These are phyloP conservation scores for Cryptococcus maquisensis DNA, from an alignment of 1,284 basidiomycete genomes.

Conservation along the genomic window DNA sequence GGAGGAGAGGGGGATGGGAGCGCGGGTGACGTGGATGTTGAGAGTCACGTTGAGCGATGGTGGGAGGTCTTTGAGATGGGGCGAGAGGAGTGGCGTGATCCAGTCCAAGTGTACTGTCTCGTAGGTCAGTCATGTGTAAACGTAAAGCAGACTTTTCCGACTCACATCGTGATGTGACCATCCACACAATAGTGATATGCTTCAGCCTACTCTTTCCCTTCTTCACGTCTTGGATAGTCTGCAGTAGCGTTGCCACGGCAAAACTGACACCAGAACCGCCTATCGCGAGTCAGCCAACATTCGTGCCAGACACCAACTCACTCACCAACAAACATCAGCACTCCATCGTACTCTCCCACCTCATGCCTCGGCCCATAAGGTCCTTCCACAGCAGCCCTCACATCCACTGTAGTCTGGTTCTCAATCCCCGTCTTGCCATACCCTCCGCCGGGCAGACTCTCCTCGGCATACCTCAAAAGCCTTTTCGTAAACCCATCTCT, in stretches of 20 bases:
- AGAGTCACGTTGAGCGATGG: constrained; percentile 15
- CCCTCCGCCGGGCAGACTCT: constrained; percentile 14
- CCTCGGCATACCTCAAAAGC: constrained; percentile 15
- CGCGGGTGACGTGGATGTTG: constrained; percentile 28
- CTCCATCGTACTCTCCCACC: constrained; percentile 26
- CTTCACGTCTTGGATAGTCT: constrained; percentile 25
- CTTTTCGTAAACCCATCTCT: constrained; percentile 35
- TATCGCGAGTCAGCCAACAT: constrained; percentile 2
- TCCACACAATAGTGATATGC: constrained; percentile 36
- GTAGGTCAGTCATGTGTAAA: background rate
- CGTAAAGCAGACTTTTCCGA: background rate
- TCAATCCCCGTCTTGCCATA: constrained; percentile 16
- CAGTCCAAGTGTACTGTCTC: constrained; percentile 26
- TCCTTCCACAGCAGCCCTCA: constrained; percentile 38
- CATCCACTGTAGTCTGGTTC: constrained; percentile 7
- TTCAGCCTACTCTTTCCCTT: constrained; percentile 27
- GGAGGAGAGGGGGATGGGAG: constrained; percentile 10
- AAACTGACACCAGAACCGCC: constrained; percentile 44
- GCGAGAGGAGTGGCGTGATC: constrained; percentile 24
- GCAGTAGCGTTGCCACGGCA: constrained; percentile 30
- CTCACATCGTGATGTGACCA: constrained; percentile 27
- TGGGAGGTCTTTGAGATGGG: constrained; percentile 16
- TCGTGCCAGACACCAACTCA: background rate
- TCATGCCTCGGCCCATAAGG: constrained; percentile 34
- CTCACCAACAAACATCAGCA: constrained; percentile 41